Evolutionary conservation across 176 grass and related monocot species (phyloP).

Genomic region (Cocos nucifera): DNA sequence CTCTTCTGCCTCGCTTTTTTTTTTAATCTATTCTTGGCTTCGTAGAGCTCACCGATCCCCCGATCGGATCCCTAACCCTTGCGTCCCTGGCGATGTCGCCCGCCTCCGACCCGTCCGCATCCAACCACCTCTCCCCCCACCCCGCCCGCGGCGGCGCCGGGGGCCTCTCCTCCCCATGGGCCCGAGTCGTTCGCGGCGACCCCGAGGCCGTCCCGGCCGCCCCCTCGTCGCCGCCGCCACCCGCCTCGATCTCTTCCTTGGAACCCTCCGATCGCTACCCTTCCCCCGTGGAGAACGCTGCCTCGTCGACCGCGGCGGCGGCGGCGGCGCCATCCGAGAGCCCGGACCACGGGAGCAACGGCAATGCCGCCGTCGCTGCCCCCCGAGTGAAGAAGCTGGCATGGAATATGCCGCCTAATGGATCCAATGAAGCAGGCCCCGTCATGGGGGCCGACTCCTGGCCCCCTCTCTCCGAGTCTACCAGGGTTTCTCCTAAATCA

Average conservation of each 20-base stretch:
- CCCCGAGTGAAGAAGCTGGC: slow-evolving; percentile 32
- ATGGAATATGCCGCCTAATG: slow-evolving; percentile 37
- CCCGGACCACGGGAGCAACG: slow-evolving; percentile 16
- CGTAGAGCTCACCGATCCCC: too few species aligned
- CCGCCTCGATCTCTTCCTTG: slow-evolving; percentile 11
- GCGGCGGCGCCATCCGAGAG: background rate
- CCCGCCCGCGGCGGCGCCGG: too few species aligned
- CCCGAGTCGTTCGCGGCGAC: too few species aligned
- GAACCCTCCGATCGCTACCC: background rate
- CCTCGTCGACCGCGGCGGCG: background rate
- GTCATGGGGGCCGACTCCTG: slow-evolving; percentile 28
- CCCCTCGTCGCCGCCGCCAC: slow-evolving; percentile 3
- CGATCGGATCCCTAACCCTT: too few species aligned
- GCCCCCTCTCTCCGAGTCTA: slow-evolving; percentile 39
- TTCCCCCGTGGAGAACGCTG: background rate
- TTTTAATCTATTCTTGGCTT: too few species aligned
- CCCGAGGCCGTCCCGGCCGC: slow-evolving; percentile 20
- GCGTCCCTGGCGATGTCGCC: too few species aligned
- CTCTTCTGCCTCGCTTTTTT: too few species aligned
- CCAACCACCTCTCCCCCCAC: too few species aligned
- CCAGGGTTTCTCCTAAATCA: slow-evolving; percentile 25
- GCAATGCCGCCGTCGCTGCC: slow-evolving; percentile 30
- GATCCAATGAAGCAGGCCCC: background rate
- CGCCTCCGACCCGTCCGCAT: too few species aligned
- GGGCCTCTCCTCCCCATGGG: too few species aligned